These are phyloP conservation scores for Ogataea polymorpha DNA, from an alignment of 805 yeast species.

Conservation along the genomic window DNA sequence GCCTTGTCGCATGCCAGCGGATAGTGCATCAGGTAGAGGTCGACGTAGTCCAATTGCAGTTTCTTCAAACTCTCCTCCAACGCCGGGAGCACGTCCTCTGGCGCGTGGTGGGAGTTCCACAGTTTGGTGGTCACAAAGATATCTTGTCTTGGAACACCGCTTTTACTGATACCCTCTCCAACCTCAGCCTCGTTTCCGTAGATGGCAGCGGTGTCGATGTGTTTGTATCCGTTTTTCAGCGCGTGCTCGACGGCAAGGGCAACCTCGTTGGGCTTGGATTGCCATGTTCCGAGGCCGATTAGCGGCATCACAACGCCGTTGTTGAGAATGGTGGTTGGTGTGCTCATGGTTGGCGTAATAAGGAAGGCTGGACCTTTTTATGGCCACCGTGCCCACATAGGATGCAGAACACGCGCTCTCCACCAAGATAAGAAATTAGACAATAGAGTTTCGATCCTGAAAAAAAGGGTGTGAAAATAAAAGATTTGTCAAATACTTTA, in stretches of 20 bases:
- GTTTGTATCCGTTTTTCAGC: slow-evolving; percentile 64
- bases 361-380: background rate
- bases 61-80: slow-evolving; percentile 48
- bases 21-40: slow-evolving; percentile 67
- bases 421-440: slow-evolving; percentile 7
- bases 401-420: background rate
- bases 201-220: slow-evolving; percentile 73
- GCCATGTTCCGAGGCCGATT: slow-evolving; percentile 22
- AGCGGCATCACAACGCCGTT: slow-evolving; percentile 14
- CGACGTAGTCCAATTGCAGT: slow-evolving; percentile 59
- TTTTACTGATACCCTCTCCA: slow-evolving; percentile 53
- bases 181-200: slow-evolving; percentile 61
- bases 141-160: slow-evolving; percentile 44
- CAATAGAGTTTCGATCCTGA: background rate
- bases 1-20: slow-evolving; percentile 46
- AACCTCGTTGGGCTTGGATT: slow-evolving; percentile 46
- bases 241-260: slow-evolving; percentile 59
- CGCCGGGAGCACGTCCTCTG: slow-evolving; percentile 41
- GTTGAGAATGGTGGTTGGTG: slow-evolving; percentile 9
- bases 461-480: background rate
- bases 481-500: background rate
- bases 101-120: slow-evolving; percentile 41
- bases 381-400: background rate
- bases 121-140: slow-evolving; percentile 64
- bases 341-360: background rate